Percentiles rank a stretch among this genome's conserved stretches.
phyloP scores from a whole-genome alignment of 495 filamentous ascomycete genomes.

The Aspergillus avenaceus region DNA sequence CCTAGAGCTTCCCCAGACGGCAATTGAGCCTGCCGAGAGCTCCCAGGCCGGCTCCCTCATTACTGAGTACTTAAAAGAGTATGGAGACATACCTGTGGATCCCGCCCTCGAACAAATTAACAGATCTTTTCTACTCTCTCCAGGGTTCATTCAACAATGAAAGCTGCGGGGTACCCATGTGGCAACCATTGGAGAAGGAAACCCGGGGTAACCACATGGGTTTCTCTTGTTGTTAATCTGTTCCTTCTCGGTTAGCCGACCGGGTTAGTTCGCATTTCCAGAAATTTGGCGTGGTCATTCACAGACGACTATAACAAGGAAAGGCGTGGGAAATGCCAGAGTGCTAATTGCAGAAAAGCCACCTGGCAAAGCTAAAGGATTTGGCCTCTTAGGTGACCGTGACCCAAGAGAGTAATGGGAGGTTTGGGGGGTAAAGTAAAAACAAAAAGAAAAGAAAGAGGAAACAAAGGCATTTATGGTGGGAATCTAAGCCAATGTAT shows the following conservation, averaged over 20 bases:
- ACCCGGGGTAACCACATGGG: too few relatives aligned
- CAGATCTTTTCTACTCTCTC: conserved; percentile 8
- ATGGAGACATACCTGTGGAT: conserved; percentile 46
- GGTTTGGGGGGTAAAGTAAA: background rate
- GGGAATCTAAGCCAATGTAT: background rate
- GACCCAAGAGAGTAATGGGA: too few relatives aligned
- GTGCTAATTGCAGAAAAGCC: too few relatives aligned
- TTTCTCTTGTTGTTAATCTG: too few relatives aligned
- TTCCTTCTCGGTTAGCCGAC: too few relatives aligned
- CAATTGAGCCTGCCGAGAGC: conserved; percentile 21
- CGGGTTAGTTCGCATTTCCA: too few relatives aligned
- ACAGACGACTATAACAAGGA: too few relatives aligned
- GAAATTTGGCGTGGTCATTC: too few relatives aligned
- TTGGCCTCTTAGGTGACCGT: too few relatives aligned
- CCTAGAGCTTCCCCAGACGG: conserved; percentile 22
- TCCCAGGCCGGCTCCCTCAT: conserved; percentile 24
- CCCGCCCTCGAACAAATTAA: conserved; percentile 34
- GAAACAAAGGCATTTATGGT: background rate
- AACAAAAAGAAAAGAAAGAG: background rate
- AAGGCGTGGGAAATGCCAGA: too few relatives aligned
- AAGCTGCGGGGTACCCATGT: background rate
- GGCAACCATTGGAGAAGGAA: too few relatives aligned
- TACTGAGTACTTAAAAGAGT: conserved; percentile 15
- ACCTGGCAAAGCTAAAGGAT: too few relatives aligned
- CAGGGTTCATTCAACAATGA: conserved; percentile 1